Evolutionary conservation across 345 rosid genomes (phyloP).

Genomic region (Sapria himalayana): DNA sequence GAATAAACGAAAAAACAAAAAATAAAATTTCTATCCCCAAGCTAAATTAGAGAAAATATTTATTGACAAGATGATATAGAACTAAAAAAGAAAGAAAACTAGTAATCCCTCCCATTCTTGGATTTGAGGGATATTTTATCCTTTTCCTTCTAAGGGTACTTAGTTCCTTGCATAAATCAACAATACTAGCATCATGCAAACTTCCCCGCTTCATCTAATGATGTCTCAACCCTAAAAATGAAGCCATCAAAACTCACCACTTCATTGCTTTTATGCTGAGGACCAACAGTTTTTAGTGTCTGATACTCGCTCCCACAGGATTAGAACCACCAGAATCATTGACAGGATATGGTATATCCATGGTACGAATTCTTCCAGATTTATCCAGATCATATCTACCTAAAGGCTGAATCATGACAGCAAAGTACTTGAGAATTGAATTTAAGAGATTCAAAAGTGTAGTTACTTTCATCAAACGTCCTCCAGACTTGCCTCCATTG

Average conservation of each 20-base stretch:
- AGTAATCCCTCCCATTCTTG: no score
- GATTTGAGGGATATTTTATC: no score
- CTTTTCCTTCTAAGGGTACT: no score
- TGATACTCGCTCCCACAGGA: constrained; percentile 52
- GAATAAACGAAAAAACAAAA: no score
- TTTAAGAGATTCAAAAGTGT: constrained; percentile 72
- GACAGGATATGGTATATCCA: constrained; percentile 81
- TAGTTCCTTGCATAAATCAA: no score
- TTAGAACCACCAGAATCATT: constrained; percentile 60
- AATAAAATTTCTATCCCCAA: no score
- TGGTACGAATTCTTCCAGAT: constrained; percentile 49
- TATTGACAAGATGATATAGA: no score
- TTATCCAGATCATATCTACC: constrained; percentile 68
- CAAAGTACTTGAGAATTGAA: constrained; percentile 74
- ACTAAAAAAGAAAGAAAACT: no score
- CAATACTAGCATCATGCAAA: no score
- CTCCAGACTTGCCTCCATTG: constrained; percentile 79
- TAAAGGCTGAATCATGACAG: constrained; percentile 78
- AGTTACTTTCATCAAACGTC: constrained; percentile 75
- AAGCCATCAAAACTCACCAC: constrained; percentile 95
- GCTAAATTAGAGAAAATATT: no score
- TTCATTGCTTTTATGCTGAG: constrained; percentile 67
- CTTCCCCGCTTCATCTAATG: no score
- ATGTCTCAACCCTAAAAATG: constrained; percentile 92
- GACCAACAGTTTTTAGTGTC: constrained; percentile 59